phyloP scores from a whole-genome alignment of 371 early-diverging fungal genomes.

The Cokeromyces recurvatus region DNA sequence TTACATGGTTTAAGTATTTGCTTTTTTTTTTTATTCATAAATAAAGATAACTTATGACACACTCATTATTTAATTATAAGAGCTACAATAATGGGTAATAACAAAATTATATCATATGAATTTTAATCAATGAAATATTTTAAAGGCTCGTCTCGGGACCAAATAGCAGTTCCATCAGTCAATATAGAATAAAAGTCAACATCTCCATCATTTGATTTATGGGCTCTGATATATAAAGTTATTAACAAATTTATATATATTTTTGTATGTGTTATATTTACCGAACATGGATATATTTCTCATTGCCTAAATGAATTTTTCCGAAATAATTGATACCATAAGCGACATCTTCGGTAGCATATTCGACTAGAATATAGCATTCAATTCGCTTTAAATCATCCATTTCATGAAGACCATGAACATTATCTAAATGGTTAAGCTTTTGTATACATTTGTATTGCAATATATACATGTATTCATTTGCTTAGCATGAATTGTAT shows the following conservation, averaged over 20 bases:
- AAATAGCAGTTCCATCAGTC: conserved; percentile 47
- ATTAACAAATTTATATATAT: no score
- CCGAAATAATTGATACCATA: conserved; percentile 54
- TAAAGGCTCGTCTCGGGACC: conserved; percentile 48
- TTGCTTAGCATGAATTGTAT: no score
- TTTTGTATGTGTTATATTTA: no score
- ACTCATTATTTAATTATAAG: no score
- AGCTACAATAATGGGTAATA: no score
- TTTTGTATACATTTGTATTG: no score
- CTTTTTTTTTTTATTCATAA: no score
- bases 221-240: conserved; percentile 28
- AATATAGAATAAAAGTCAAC: conserved; percentile 44
- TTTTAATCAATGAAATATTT: conserved; percentile 51
- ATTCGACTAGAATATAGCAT: conserved; percentile 39
- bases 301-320: conserved; percentile 48
- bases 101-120: background rate
- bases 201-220: conserved; percentile 31
- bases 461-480: no score
- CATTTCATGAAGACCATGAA: conserved; percentile 44
- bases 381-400: conserved; percentile 46
- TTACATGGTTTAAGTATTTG: no score
- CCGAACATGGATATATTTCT: conserved; percentile 47
- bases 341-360: conserved; percentile 48
- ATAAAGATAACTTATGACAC: no score
- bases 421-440: conserved; percentile 40